Evolutionary conservation across 495 filamentous ascomycete genomes (phyloP).

Genomic region (Neurospora intermedia): DNA sequence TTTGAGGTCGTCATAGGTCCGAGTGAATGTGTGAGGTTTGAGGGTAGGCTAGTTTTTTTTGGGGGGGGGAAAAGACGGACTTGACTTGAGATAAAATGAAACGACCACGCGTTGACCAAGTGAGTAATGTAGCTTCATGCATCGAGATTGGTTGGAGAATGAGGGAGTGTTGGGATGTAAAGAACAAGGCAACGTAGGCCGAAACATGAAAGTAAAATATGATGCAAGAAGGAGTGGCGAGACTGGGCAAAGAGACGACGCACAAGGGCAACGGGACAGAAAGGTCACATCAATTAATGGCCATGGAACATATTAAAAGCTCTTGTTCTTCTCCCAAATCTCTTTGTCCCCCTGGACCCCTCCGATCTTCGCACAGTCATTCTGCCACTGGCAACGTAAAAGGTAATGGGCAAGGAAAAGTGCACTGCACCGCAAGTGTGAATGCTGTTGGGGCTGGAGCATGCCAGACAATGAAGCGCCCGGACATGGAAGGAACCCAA

Average conservation of each 20-base stretch:
- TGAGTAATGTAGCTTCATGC: background rate
- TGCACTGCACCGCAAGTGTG: background rate
- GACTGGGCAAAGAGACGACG: constrained; percentile 14
- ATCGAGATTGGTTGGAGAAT: background rate
- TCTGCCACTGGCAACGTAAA: background rate
- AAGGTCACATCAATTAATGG: constrained; percentile 21
- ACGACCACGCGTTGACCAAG: background rate
- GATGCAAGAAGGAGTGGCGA: constrained; percentile 10
- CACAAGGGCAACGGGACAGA: background rate
- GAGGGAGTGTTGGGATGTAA: background rate
- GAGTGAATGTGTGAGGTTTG: background rate
- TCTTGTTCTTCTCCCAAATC: constrained; percentile 1
- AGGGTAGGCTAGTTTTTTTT: background rate
- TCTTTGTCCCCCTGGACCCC: constrained; percentile 13
- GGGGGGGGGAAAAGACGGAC: background rate
- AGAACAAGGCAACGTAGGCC: background rate
- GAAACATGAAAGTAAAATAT: background rate
- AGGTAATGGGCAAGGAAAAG: background rate
- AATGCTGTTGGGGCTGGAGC: background rate
- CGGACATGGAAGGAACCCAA: constrained; percentile 24
- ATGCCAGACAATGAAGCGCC: constrained; percentile 20
- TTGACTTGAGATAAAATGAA: background rate
- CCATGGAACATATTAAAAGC: constrained; percentile 12
- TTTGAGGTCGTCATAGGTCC: background rate
- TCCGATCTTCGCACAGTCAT: background rate